phyloP scores from a whole-genome alignment of 208 protist genomes.

The Polymyxa betae region DNA sequence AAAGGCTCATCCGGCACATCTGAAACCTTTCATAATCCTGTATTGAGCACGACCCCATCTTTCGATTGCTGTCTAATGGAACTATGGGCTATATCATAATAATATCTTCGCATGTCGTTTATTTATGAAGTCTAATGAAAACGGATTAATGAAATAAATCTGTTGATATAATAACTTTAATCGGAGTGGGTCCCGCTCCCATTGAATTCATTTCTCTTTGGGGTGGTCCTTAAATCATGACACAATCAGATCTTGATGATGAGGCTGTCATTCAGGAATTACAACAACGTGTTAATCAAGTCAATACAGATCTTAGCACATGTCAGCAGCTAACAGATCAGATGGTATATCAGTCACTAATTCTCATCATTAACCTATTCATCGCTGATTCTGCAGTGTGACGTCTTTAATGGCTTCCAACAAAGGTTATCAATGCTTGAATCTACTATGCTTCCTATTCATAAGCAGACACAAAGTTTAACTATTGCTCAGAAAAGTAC shows the following conservation, averaged over 20 bases:
- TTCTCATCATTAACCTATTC: neutral
- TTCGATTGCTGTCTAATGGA: neutral
- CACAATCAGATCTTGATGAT: too few relatives aligned
- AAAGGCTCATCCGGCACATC: neutral
- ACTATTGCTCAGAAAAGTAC: neutral
- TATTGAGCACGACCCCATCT: neutral
- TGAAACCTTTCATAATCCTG: conserved; percentile 1
- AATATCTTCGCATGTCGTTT: too few relatives aligned
- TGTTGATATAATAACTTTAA: too few relatives aligned
- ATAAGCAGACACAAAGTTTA: neutral
- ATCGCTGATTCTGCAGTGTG: neutral
- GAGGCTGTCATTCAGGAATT: neutral
- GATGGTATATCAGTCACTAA: neutral
- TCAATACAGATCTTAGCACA: neutral
- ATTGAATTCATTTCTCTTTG: too few relatives aligned
- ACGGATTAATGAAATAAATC: too few relatives aligned
- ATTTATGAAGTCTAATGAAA: too few relatives aligned
- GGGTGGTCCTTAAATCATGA: too few relatives aligned
- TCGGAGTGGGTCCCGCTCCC: too few relatives aligned
- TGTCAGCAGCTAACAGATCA: neutral
- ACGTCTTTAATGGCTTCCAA: neutral
- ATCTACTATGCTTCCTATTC: neutral
- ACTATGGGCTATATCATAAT: conserved; percentile 11
- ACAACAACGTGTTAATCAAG: neutral
- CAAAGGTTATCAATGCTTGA: neutral